Base-by-base conservation (phyloP, 2,329 filamentous ascomycete genomes). In the Calycina herbarum region DNA sequence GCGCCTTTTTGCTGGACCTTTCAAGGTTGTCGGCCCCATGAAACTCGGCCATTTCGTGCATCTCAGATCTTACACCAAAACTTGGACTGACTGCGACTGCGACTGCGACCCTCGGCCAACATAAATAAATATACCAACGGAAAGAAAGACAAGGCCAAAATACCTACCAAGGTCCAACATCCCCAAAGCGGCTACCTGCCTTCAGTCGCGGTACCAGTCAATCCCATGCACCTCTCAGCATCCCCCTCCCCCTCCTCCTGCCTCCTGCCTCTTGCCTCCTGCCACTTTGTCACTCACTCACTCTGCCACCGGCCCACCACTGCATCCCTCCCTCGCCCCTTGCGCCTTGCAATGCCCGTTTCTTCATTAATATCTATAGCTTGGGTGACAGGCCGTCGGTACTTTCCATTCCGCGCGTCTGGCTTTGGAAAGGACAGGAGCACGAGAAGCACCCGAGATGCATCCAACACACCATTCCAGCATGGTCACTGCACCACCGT, bases 401-500 rank as follows among this genome's bases (percentile, higher is more conserved):
- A 64, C 42, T 45, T 45, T 45, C 17, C 20, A 45, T 61, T 64
- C 63, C 63, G 48, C 42, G 42, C 42, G 42, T 45, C 17, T 45
- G 42, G 42, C n/a, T 17, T n/a, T 64, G 51, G 62, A 56, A 64
- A 29, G 48, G 27, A 29, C 11, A 20, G 48, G 20, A 58, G 15
- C 40, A 57, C 42, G 56, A 38, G 35, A 40, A 57, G 51, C 33
- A 64, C 27, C 38, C 17, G n/a, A 38, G 13, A 51, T 57, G 62
- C 62, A 59, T 27, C n/a, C 38, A 63, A 45, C 62, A 54, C 62
- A 59, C 40, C 51, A 59, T 45, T 33, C 35, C 20, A n/a, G 20
- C 56, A 57, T 63, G 51, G 15, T 51, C 42, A 5, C 62, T 64
- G 62, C 62, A 64, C 38, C 31, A 35, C 62, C 62, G 62, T 64